These are phyloP conservation scores for Stagonosporopsis rhizophila DNA, from an alignment of 2,329 filamentous ascomycete genomes.

Conservation along the genomic window DNA sequence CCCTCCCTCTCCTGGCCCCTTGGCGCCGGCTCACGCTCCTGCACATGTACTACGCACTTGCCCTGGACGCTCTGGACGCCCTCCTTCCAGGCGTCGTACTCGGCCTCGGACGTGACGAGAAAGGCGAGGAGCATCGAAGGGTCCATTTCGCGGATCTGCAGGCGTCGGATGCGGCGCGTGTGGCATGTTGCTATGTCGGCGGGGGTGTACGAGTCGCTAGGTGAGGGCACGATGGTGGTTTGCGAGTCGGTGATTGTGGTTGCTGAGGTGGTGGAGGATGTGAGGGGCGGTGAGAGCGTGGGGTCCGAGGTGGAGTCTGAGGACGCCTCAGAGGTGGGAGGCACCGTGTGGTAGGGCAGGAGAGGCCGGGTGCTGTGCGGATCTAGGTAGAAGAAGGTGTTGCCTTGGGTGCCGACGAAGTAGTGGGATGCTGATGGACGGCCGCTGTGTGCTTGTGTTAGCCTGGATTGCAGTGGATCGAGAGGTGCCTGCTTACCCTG, in stretches of 20 bases:
- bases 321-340: neutral
- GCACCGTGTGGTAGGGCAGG: constrained; percentile 66
- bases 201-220: constrained; percentile 60
- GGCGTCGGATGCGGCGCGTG: constrained; percentile 79
- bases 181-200: constrained; percentile 86
- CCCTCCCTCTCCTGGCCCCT: constrained; percentile 66
- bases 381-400: constrained; percentile 91
- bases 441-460: constrained; percentile 64
- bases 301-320: neutral
- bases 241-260: constrained; percentile 25
- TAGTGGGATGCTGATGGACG: constrained; percentile 89
- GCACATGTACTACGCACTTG: constrained; percentile 85
- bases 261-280: constrained; percentile 23
- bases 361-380: constrained; percentile 85
- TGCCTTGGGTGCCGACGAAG: constrained; percentile 75
- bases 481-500: constrained; percentile 70
- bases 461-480: neutral
- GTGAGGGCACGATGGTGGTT: constrained; percentile 33
- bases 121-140: constrained; percentile 98
- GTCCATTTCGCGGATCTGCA: constrained; percentile 93
- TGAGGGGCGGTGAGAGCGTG: constrained; percentile 6
- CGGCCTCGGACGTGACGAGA: constrained; percentile 78
- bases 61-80: constrained; percentile 73
- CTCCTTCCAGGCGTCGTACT: constrained; percentile 84
- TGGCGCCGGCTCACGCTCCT: constrained; percentile 69